phyloP scores from a whole-genome alignment of 192 early-diverging fungal species.

The Podochytrium sp. region DNA sequence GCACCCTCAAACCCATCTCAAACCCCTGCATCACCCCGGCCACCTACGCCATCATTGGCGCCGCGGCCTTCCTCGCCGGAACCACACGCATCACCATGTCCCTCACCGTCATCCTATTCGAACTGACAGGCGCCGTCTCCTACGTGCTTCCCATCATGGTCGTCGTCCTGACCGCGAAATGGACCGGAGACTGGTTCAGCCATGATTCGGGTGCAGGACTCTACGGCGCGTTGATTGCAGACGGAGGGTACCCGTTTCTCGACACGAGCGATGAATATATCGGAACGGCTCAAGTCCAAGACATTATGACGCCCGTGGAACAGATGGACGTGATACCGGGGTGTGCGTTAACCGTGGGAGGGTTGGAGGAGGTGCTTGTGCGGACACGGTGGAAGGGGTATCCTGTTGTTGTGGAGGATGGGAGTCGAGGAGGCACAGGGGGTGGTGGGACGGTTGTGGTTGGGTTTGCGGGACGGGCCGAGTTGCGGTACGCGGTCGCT shows the following conservation, averaged over 20 bases:
- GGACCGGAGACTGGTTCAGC: slow-evolving; percentile 74
- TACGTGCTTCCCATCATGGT: slow-evolving; percentile 73
- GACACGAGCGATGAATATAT: slow-evolving; percentile 47
- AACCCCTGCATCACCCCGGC: slow-evolving; percentile 90
- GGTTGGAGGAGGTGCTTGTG: slow-evolving; percentile 57
- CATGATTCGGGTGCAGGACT: slow-evolving; percentile 56
- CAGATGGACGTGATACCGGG: slow-evolving; percentile 41
- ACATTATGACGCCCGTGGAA: slow-evolving; percentile 47
- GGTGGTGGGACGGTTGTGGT: slow-evolving; percentile 46
- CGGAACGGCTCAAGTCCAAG: slow-evolving; percentile 23
- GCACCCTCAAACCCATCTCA: slow-evolving; percentile 42
- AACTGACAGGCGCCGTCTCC: slow-evolving; percentile 91
- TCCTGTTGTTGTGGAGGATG: slow-evolving; percentile 52
- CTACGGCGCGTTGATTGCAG: slow-evolving; percentile 62
- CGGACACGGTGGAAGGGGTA: slow-evolving; percentile 55
- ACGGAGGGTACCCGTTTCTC: slow-evolving; percentile 60
- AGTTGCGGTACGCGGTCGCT: slow-evolving; percentile 69
- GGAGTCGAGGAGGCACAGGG: too few species aligned
- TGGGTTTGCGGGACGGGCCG: slow-evolving; percentile 82
- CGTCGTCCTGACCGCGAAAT: slow-evolving; percentile 64
- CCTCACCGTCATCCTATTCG: slow-evolving; percentile 96
- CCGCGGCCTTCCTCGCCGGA: slow-evolving; percentile 85
- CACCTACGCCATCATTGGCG: slow-evolving; percentile 92
- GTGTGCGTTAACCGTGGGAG: slow-evolving; percentile 41
- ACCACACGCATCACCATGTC: slow-evolving; percentile 85